Conservation (phyloP, 2,329 filamentous ascomycete species). For the Epichloe sp. region DNA sequence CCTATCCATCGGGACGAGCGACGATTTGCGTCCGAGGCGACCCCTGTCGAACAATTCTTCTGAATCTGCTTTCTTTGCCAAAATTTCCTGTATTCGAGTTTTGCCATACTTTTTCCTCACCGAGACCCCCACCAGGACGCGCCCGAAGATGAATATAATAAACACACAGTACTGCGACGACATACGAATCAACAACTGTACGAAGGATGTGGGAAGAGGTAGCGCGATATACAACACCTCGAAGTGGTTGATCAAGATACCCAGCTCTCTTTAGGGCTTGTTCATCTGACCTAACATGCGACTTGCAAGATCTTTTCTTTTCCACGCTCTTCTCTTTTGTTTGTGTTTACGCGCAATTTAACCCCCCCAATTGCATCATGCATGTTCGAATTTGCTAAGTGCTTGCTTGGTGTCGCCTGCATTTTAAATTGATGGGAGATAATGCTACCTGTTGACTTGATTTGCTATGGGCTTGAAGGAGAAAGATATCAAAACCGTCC, state of each 20-base stretch:
- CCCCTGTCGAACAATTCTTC: background rate
- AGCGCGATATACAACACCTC: slow-evolving; percentile 10
- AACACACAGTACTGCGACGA: slow-evolving; percentile 1
- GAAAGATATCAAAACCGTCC: background rate
- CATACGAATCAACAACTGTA: slow-evolving; percentile 1
- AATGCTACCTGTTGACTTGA: background rate
- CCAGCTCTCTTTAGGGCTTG: slow-evolving; percentile 25
- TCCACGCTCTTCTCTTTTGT: slow-evolving; percentile 7
- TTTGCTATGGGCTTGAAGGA: background rate
- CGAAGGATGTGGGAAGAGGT: background rate
- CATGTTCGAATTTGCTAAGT: background rate
- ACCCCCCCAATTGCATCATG: background rate
- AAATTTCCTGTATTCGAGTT: slow-evolving; percentile 1
- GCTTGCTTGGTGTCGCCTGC: background rate
- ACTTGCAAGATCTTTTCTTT: slow-evolving; percentile 1
- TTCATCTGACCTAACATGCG: slow-evolving; percentile 17
- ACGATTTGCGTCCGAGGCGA: slow-evolving; percentile 12
- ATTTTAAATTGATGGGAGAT: background rate
- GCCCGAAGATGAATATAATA: background rate
- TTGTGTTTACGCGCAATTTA: slow-evolving; percentile 2
- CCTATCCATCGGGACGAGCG: slow-evolving; percentile 13
- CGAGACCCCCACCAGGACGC: background rate
- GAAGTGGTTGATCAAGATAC: slow-evolving; percentile 25
- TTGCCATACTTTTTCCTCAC: background rate
- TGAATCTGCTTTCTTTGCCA: slow-evolving; percentile 8